These are phyloP conservation scores for Gamarada debralockiae DNA, from an alignment of 495 filamentous ascomycete species.

Conservation along the genomic window DNA sequence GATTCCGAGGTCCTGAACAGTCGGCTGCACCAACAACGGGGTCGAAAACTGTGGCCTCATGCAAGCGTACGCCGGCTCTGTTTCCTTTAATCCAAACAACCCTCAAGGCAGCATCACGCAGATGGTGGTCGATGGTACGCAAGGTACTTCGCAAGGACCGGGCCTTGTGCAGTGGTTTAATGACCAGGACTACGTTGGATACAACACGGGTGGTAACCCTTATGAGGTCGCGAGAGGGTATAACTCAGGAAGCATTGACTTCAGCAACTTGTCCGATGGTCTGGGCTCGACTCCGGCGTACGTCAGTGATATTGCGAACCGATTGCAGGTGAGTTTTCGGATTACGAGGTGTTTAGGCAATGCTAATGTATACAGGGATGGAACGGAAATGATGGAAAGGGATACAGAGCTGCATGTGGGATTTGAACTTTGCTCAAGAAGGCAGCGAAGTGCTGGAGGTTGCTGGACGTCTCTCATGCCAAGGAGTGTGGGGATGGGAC, in stretches of 20 bases:
- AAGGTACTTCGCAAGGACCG: slow-evolving; percentile 30
- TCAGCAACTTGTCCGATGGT: slow-evolving; percentile 27
- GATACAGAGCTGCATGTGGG: slow-evolving; percentile 2
- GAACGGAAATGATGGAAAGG: slow-evolving; percentile 12
- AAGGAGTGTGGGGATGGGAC: too few species aligned
- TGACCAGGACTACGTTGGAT: slow-evolving; percentile 5
- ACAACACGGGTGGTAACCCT: slow-evolving; percentile 26
- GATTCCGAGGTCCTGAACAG: too few species aligned
- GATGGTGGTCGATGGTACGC: slow-evolving; percentile 35
- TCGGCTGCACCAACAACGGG: slow-evolving; percentile 17
- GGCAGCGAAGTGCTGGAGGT: too few species aligned
- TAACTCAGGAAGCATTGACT: slow-evolving; percentile 33
- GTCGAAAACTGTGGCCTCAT: slow-evolving; percentile 33
- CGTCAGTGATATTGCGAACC: slow-evolving; percentile 35
- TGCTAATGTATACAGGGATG: slow-evolving; percentile 20
- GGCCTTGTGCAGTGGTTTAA: slow-evolving; percentile 30
- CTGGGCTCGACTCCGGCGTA: slow-evolving; percentile 30
- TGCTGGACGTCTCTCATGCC: too few species aligned
- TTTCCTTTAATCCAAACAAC: slow-evolving; percentile 23
- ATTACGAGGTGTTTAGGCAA: too few species aligned
- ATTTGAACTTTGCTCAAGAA: background rate
- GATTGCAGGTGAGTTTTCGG: slow-evolving; percentile 18
- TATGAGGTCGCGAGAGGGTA: slow-evolving; percentile 31
- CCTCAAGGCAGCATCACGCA: slow-evolving; percentile 28
- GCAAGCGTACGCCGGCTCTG: slow-evolving; percentile 30